Evolutionary conservation across 345 rosid genomes (phyloP).

Genomic region (Gossypium australe): DNA sequence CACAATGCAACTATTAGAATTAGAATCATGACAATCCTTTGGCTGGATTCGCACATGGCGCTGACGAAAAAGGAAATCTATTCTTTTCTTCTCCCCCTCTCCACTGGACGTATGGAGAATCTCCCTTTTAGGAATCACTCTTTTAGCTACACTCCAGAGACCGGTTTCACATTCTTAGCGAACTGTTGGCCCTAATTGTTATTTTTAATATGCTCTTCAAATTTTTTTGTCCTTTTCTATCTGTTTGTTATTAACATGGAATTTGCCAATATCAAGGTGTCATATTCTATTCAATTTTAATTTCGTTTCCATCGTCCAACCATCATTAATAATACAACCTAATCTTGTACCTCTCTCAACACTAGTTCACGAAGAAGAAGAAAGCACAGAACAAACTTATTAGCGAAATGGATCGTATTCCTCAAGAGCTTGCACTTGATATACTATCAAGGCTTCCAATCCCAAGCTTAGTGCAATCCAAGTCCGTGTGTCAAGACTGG

Average conservation of each 20-base stretch:
- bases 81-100: too few relatives aligned
- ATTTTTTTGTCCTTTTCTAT: too few relatives aligned
- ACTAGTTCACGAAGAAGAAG: slow-evolving; percentile 11
- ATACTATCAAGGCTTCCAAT: slow-evolving; percentile 60
- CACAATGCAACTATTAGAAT: too few relatives aligned
- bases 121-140: too few relatives aligned
- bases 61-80: too few relatives aligned
- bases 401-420: slow-evolving; percentile 41
- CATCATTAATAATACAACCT: slow-evolving; percentile 3
- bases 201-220: too few relatives aligned
- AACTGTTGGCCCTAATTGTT: too few relatives aligned
- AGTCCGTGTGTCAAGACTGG: slow-evolving; percentile 46
- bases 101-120: too few relatives aligned
- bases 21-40: too few relatives aligned
- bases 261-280: not conserved
- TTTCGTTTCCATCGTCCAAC: not conserved
- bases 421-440: slow-evolving; percentile 46
- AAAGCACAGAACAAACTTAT: slow-evolving; percentile 8
- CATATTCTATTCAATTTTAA: not conserved
- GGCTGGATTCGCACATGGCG: too few relatives aligned
- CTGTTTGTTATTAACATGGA: not conserved
- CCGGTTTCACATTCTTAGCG: too few relatives aligned
- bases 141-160: too few relatives aligned
- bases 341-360: not conserved
- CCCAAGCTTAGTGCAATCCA: slow-evolving; percentile 39